These are phyloP conservation scores for Amanita pseudoporphyria DNA, from an alignment of 768 basidiomycete genomes.

Conservation along the genomic window DNA sequence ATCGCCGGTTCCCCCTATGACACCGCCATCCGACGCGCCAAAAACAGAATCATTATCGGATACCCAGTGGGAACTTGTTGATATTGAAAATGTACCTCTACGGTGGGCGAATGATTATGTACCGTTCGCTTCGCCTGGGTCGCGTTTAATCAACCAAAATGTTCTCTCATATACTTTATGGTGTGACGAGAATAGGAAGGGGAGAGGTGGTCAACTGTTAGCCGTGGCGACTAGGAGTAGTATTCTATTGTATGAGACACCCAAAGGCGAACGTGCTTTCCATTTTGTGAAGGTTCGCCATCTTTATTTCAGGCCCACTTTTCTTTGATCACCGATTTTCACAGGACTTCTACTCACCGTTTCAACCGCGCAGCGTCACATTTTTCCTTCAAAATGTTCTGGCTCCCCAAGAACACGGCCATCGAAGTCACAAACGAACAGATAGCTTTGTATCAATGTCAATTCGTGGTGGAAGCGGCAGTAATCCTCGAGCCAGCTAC, in stretches of 20 bases:
- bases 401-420: conserved; percentile 30
- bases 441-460: conserved; percentile 26
- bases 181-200: conserved; percentile 42
- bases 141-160: conserved; percentile 47
- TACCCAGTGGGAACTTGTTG: conserved; percentile 9
- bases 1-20: conserved; percentile 7
- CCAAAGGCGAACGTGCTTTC: conserved; percentile 75
- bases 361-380: conserved; percentile 51
- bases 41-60: conserved; percentile 10
- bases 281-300: conserved; percentile 62
- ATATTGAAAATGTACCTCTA: conserved; percentile 63
- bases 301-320: not conserved
- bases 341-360: conserved; percentile 79
- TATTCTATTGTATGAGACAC: conserved; percentile 73
- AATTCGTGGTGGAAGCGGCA: conserved; percentile 20
- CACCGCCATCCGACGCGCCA: conserved; percentile 15
- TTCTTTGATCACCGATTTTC: conserved; percentile 3
- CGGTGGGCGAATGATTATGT: conserved; percentile 87
- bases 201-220: conserved; percentile 43
- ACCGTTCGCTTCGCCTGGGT: conserved; percentile 59
- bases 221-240: conserved; percentile 69
- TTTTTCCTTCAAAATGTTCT: conserved; percentile 61
- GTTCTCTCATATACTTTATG: conserved; percentile 64
- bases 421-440: conserved; percentile 32
- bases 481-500: conserved; percentile 17